Conservation (phyloP, 306 rosid species). For the Lathyrus tuberosus region DNA sequence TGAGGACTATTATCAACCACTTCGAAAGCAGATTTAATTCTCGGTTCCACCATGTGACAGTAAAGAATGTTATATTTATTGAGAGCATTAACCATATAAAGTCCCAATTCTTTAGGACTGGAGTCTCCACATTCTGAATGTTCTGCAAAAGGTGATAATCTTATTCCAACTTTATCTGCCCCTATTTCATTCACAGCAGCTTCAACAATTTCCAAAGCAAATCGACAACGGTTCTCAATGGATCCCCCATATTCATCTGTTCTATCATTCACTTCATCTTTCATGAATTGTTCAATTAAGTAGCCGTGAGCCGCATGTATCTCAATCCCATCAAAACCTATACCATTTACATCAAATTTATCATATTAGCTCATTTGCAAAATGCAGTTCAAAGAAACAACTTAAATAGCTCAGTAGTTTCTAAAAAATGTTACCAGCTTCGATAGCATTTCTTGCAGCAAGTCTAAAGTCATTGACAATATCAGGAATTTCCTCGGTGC, state of each 20-base stretch:
- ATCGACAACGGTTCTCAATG: conserved; percentile 63
- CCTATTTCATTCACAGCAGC: conserved; percentile 62
- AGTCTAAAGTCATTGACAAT: conserved; percentile 33
- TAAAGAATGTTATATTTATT: conserved; percentile 13
- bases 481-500: conserved; percentile 17
- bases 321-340: conserved; percentile 85
- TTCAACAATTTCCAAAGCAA: conserved; percentile 62
- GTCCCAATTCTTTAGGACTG: background rate
- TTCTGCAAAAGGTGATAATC: conserved; percentile 36
- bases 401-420: too few relatives aligned
- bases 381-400: background rate
- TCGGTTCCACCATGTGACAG: conserved; percentile 35
- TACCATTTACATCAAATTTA: background rate
- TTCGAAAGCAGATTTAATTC: background rate
- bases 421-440: conserved; percentile 52
- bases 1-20: background rate
- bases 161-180: conserved; percentile 36
- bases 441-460: conserved; percentile 50
- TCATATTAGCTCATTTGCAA: background rate
- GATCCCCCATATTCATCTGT: conserved; percentile 77
- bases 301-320: conserved; percentile 75
- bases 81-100: conserved; percentile 26
- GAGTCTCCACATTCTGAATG: conserved; percentile 13
- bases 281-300: conserved; percentile 65
- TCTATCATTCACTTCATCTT: conserved; percentile 63